These are phyloP conservation scores for Ilex asprella DNA, from an alignment of 257 asterid genomes.

Conservation along the genomic window DNA sequence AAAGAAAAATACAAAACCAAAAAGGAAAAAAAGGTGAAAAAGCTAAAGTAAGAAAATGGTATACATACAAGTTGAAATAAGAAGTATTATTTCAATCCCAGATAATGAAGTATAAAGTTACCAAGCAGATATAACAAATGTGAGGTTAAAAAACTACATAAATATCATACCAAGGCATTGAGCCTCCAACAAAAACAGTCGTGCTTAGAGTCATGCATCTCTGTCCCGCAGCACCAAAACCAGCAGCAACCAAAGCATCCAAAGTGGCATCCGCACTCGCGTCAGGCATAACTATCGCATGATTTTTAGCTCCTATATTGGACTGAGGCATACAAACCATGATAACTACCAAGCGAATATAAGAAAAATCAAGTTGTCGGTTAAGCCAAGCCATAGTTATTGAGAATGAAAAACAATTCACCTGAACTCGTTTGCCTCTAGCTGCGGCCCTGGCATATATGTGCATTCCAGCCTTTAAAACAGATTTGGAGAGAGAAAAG, in stretches of 20 bases:
- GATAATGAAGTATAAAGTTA: background rate
- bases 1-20: too few species aligned
- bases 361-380: background rate
- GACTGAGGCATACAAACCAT: constrained; percentile 20
- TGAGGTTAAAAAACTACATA: background rate
- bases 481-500: background rate
- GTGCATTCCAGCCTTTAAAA: constrained; percentile 31
- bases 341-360: background rate
- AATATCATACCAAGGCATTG: constrained; percentile 29
- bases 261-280: constrained; percentile 42
- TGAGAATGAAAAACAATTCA: constrained; percentile 13
- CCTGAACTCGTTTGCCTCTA: constrained; percentile 43
- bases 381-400: background rate
- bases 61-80: background rate
- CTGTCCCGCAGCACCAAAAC: constrained; percentile 43
- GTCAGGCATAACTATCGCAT: constrained; percentile 39
- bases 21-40: too few species aligned
- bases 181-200: constrained; percentile 36
- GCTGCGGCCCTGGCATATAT: constrained; percentile 39
- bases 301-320: constrained; percentile 36
- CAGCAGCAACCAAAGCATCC: constrained; percentile 37
- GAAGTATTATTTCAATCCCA: background rate
- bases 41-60: too few species aligned
- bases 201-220: constrained; percentile 32
- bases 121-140: background rate